Conservation (phyloP, 148 eudicot species). For the Nepenthes gracilis region DNA sequence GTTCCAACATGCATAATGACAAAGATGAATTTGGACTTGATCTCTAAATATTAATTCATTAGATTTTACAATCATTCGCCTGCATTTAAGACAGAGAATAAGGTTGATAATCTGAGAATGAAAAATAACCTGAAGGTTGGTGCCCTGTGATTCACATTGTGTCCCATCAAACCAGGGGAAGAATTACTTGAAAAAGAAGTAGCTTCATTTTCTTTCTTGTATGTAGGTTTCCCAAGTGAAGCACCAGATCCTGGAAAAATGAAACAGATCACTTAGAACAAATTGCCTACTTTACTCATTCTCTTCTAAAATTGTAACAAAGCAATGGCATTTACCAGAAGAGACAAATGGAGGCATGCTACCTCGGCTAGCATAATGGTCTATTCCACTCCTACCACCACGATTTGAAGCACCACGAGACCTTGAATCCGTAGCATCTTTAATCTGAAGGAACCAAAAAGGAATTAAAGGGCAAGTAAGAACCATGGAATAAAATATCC, state of each 20-base stretch:
- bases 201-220: conserved; percentile 71
- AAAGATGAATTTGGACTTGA: no score
- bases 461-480: not conserved
- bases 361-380: conserved; percentile 55
- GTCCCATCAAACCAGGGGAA: conserved; percentile 27
- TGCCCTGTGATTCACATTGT: conserved; percentile 27
- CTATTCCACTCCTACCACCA: conserved; percentile 46
- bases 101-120: no score
- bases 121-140: conserved; percentile 36
- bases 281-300: not conserved
- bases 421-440: conserved; percentile 65
- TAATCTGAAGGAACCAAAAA: conserved; percentile 26
- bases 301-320: not conserved
- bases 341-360: conserved; percentile 24
- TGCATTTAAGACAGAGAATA: no score
- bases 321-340: conserved; percentile 29
- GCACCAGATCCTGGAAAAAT: conserved; percentile 40
- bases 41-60: no score
- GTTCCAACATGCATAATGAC: no score
- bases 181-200: conserved; percentile 24
- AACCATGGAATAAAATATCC: not conserved
- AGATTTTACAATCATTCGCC: no score
- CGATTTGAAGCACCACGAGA: conserved; percentile 60
- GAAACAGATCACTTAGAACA: conserved; percentile 8
- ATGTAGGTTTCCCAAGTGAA: conserved; percentile 42